Evolutionary conservation across 2,329 filamentous ascomycete species (phyloP), one percentile per base, ranked within the genome.

Genomic region (Microdochium bolleyi): DNA sequence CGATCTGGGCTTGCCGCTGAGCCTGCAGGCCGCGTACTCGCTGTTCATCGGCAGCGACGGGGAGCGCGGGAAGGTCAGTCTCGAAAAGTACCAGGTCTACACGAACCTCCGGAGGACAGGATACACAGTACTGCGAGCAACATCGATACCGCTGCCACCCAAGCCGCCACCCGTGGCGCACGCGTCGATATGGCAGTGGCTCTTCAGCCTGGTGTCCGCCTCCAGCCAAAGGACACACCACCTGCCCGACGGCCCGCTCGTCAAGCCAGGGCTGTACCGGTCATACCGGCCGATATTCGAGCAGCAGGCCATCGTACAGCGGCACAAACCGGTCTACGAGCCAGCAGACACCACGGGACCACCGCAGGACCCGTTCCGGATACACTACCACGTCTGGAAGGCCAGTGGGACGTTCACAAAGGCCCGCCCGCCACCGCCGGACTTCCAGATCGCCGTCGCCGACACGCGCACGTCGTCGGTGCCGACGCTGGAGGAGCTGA

Each of bases 11-110:
- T 68, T 94, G n/a, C 91, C 92, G 0, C 85, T 99, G 75, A 95
- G 89, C 68, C 72, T 97, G 38, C 89, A 97, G 67, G 92, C 88
- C 5, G 91, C 91, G 0, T 97, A 97, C 73, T 82, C 92, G 4
- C 79, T 90, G 22, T 84, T 96, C 51, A 80, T 96, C 57, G 90
- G 90, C 1, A 74, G 80, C 24, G 85, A 89, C 49, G 79, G 73
- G 4, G 79, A 83, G 55, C 67, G 70, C 44, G 82, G 83, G 34
- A 84, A 80, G 66, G 71, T 83, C 27, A 76, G 77, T 10, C 73
- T 96, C 55, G 89, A 95, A 60, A 84, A 89, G 62, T 97, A 90
- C 61, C 88, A 88, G 50, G 92, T 97, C 25, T 99, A 92, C 67
- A 80, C 90, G 1, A 86, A 91, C 51, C 74, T 99, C 61, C 94